Evolutionary conservation across 176 grass and related monocot genomes (phyloP).

Genomic region (Ensete glaucum): DNA sequence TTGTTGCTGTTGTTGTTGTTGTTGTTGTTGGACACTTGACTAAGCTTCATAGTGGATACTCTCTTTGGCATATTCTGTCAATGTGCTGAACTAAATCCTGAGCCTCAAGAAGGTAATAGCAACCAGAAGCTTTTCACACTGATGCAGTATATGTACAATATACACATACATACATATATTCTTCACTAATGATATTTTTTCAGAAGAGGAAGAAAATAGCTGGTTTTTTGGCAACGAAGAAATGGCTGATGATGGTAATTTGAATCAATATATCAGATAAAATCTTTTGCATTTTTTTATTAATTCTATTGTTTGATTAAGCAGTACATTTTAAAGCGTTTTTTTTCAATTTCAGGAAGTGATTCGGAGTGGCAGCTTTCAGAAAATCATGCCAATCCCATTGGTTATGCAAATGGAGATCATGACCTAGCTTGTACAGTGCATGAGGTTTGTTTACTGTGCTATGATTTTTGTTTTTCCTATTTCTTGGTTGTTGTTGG

Average conservation of each 20-base stretch:
- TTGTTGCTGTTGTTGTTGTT: too few relatives aligned
- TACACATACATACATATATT: neutral
- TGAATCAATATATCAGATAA: neutral
- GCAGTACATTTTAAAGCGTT: conserved; percentile 2
- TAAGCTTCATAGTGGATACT: conserved; percentile 50
- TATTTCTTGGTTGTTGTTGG: neutral
- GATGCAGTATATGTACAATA: neutral
- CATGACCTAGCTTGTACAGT: conserved; percentile 45
- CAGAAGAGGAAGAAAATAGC: conserved; percentile 53
- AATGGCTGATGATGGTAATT: conserved; percentile 45
- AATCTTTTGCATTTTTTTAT: neutral
- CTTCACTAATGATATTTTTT: conserved; percentile 20
- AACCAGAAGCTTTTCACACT: neutral
- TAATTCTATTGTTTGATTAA: conserved; percentile 1
- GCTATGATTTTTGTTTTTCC: neutral
- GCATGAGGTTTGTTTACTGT: conserved; percentile 41
- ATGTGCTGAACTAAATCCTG: conserved; percentile 92
- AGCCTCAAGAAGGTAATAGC: conserved; percentile 67
- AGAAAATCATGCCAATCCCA: conserved; percentile 28
- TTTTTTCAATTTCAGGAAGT: conserved; percentile 35
- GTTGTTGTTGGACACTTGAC: conserved; percentile 29
- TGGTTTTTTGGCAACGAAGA: conserved; percentile 55
- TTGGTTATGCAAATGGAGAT: conserved; percentile 62
- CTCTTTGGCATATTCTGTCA: conserved; percentile 83
- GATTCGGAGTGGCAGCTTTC: conserved; percentile 14